Evolutionary conservation across 2,329 filamentous ascomycete genomes (phyloP).

Genomic region (Ophiocordyceps sinensis): DNA sequence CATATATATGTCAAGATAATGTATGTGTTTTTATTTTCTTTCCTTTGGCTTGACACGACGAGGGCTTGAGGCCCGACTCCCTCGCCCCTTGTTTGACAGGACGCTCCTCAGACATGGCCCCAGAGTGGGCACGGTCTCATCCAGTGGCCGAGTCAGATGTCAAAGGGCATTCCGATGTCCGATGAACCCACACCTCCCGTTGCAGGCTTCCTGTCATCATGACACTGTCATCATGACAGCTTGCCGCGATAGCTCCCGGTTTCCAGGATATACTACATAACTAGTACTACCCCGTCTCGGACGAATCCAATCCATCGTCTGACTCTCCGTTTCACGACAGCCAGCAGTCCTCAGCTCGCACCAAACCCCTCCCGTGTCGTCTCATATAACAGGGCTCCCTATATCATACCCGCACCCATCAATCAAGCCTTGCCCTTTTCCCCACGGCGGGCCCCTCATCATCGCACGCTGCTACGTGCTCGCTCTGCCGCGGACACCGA

Average conservation of each 20-base stretch:
- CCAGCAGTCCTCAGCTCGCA: background rate
- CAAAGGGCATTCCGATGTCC: slow-evolving; percentile 1
- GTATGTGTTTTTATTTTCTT: too few relatives aligned
- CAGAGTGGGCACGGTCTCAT: slow-evolving; percentile 8
- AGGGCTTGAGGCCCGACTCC: background rate
- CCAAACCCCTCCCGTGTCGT: too few relatives aligned
- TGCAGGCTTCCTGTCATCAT: background rate
- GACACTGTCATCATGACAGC: background rate
- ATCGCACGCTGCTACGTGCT: too few relatives aligned
- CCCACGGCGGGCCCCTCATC: too few relatives aligned
- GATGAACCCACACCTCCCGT: background rate
- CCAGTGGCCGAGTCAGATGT: background rate
- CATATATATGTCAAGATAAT: too few relatives aligned
- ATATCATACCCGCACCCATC: too few relatives aligned
- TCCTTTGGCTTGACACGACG: background rate
- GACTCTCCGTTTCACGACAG: background rate
- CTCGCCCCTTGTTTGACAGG: background rate
- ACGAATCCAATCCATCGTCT: background rate
- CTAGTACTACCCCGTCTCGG: background rate
- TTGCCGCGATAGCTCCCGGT: background rate
- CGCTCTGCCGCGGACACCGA: too few relatives aligned
- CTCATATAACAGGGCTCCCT: too few relatives aligned
- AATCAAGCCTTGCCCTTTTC: too few relatives aligned
- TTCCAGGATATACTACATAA: background rate
- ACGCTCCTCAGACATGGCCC: slow-evolving; percentile 6